Percentiles rank a stretch among this genome's conserved stretches.
Evolutionary conservation across 2,329 filamentous ascomycete species (phyloP).

Genomic region (Alternaria novae-zelandiae): DNA sequence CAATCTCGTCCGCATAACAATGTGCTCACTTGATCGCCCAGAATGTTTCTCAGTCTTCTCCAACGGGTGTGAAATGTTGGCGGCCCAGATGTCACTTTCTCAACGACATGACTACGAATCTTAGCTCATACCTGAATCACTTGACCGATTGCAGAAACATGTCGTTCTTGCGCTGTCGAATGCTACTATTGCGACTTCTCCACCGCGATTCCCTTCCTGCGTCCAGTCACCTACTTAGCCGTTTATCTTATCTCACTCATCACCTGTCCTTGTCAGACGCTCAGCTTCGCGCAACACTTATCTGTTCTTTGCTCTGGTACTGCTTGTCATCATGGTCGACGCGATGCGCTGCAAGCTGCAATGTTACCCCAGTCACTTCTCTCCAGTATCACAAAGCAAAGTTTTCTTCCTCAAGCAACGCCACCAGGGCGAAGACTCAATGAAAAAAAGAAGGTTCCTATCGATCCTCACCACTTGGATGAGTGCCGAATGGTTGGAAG

Average conservation of each 20-base stretch:
- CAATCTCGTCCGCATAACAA: background rate
- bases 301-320: background rate
- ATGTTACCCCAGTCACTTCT: background rate
- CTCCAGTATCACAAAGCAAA: background rate
- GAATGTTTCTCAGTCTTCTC: background rate
- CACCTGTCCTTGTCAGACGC: background rate
- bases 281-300: background rate
- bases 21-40: too few species aligned
- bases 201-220: background rate
- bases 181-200: background rate
- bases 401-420: slow-evolving; percentile 2
- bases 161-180: background rate
- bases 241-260: too few species aligned
- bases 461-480: background rate
- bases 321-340: background rate
- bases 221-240: too few species aligned
- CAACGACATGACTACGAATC: background rate
- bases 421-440: background rate
- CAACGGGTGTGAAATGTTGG: background rate
- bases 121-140: background rate
- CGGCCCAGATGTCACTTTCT: background rate
- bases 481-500: background rate
- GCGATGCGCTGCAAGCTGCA: background rate
- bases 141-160: background rate
- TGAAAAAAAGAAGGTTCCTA: background rate